A percentile compares a stretch with the other conserved stretches of the same genome.
These are phyloP conservation scores for Gnetum montanum DNA, from an alignment of 75 land plant genomes.

Conservation along the genomic window DNA sequence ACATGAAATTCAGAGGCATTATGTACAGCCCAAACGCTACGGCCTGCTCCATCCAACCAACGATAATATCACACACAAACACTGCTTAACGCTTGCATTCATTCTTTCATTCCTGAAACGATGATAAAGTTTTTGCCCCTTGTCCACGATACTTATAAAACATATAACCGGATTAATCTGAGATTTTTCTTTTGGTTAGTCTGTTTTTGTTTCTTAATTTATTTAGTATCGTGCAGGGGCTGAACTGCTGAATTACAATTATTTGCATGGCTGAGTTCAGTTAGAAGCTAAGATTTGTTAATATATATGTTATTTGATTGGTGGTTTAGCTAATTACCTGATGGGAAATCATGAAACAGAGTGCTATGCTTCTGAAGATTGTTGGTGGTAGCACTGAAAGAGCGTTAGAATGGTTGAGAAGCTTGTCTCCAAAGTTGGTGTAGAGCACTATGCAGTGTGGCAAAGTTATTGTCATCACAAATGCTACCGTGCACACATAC, in stretches of 20 bases:
- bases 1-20: constrained; percentile 23
- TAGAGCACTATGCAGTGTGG: constrained; percentile 22
- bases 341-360: constrained; percentile 21
- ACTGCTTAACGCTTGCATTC: no score
- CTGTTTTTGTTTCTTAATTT: no score
- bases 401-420: constrained; percentile 19
- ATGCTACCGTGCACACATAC: constrained; percentile 9
- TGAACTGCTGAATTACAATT: no score
- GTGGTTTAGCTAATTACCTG: constrained; percentile 28
- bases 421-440: constrained; percentile 19
- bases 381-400: constrained; percentile 18
- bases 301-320: no score
- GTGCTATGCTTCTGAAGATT: constrained; percentile 7
- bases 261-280: no score
- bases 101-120: no score
- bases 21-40: constrained; percentile 19
- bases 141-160: no score
- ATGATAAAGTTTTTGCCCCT: background rate
- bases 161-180: no score
- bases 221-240: no score
- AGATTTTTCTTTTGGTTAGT: no score
- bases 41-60: constrained; percentile 7
- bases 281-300: no score
- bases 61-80: background rate
- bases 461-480: constrained; percentile 17